Evolutionary conservation across 2,329 filamentous ascomycete species (phyloP).

Genomic region (Calcarisporium arbuscula): DNA sequence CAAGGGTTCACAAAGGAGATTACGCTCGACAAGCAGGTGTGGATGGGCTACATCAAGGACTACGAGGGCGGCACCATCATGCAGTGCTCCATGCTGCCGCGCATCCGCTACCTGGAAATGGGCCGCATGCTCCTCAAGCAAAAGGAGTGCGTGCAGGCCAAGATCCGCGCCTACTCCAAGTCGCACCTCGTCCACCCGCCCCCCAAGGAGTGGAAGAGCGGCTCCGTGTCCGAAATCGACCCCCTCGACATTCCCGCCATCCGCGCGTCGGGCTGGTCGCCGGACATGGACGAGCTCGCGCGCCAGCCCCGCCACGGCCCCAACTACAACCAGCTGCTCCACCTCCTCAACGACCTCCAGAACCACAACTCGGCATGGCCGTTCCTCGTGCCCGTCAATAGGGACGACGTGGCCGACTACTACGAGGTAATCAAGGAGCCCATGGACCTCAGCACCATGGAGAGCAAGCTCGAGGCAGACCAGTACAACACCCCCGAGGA

Average conservation of each 20-base stretch:
- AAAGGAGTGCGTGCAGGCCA: constrained; percentile 82
- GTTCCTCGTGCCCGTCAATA: constrained; percentile 87
- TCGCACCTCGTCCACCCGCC: constrained; percentile 63
- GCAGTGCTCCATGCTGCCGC: constrained; percentile 90
- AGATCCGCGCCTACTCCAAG: constrained; percentile 74
- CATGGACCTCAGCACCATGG: constrained; percentile 96
- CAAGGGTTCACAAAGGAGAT: constrained; percentile 96
- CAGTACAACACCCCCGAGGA: constrained; percentile 88
- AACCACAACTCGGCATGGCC: constrained; percentile 93
- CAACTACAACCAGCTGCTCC: constrained; percentile 89
- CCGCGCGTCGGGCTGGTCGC: constrained; percentile 87
- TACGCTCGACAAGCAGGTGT: constrained; percentile 74
- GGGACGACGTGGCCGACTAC: constrained; percentile 96
- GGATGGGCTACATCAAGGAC: constrained; percentile 98
- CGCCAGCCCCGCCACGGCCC: constrained; percentile 92
- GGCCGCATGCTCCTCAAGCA: constrained; percentile 87
- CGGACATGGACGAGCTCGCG: constrained; percentile 95
- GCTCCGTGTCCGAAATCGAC: constrained; percentile 51
- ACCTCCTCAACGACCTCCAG: constrained; percentile 89
- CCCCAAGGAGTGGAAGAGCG: constrained; percentile 62
- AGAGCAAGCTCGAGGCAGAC: constrained; percentile 88
- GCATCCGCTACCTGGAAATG: constrained; percentile 79
- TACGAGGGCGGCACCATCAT: constrained; percentile 94
- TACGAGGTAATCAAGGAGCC: constrained; percentile 97
- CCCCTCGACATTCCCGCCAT: constrained; percentile 84